Base-by-base conservation (phyloP, 2,329 filamentous ascomycete genomes). In the Malbranchea cinnamomea region DNA sequence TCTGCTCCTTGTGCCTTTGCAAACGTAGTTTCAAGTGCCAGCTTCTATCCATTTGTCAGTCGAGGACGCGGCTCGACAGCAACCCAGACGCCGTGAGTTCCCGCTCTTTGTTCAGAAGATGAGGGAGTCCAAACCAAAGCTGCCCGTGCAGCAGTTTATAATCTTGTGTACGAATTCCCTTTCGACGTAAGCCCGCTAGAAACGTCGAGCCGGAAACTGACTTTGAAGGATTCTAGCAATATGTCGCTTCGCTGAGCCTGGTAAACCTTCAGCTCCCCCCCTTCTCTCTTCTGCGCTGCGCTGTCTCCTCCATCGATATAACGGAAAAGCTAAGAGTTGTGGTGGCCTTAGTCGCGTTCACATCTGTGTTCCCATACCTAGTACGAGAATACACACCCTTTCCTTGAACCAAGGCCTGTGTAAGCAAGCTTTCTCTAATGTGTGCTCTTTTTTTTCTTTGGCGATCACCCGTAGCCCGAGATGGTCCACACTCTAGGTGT, bases 401-500 rank as follows among this genome's bases (percentile, higher is more conserved):
- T 32, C 12, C 7, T 12, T 17, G 10, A 6, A 17, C 19, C n/a
- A 12, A 9, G 10, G 12, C n/a, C 6, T 31, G 11, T 25, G 13
- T 19, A 21, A n/a, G 10, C 14, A 21, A 26, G 6, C 11, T 15
- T 4, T 13, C 6, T 12, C n/a, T 7, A 10, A 30, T 20, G 10
- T 16, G 21, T 34, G 13, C 9, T 16, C 6, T 6, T 18, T 18
- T n/a, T 4, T 28, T 18, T 16, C 16, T 22, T 12, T 10, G 18
- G 15, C 3, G 13, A 19, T 15, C 14, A 9, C 20, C 29, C 12
- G 39, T 42, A 63, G 39, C 79, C 79, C 7, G 79, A 85, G 54
- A 89, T 92, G 79, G 78, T 92, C 33, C 68, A 75, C 42, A 77
- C 73, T 48, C 83, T 91, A 39, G 74, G 78, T 6, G 63, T 91